Evolutionary conservation across 2,329 filamentous ascomycete species (phyloP).

Genomic region (Monosporascus sp.): DNA sequence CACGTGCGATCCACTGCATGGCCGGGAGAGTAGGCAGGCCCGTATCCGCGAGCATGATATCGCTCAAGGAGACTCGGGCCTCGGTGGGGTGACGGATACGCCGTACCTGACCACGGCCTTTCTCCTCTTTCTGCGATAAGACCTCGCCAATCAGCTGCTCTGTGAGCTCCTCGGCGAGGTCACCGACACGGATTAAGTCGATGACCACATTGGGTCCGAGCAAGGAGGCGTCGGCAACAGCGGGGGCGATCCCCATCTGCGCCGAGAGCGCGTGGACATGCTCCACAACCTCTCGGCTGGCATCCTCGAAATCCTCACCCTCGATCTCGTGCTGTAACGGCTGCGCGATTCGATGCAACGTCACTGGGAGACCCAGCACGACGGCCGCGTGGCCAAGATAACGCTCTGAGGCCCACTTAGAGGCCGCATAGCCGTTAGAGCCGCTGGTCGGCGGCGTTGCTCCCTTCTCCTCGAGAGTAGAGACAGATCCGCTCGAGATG

Average conservation of each 20-base stretch:
- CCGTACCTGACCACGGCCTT: too few species aligned
- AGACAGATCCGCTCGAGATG: constrained; percentile 25
- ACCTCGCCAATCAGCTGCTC: background rate
- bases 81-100: too few species aligned
- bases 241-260: background rate
- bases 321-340: background rate
- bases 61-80: too few species aligned
- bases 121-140: background rate
- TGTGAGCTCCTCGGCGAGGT: background rate
- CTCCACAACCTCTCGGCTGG: background rate
- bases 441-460: constrained; percentile 13
- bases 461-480: constrained; percentile 1
- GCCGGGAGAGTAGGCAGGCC: background rate
- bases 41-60: background rate
- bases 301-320: too few species aligned
- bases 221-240: background rate
- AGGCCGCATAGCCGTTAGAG: constrained; percentile 27
- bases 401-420: constrained; percentile 31
- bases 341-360: constrained; percentile 21
- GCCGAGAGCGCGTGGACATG: background rate
- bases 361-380: constrained; percentile 13
- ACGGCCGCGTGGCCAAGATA: constrained; percentile 22
- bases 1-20: constrained; percentile 2
- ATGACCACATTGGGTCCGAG: background rate
- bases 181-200: constrained; percentile 1